phyloP scores from a whole-genome alignment of 2,329 filamentous ascomycete genomes.

The Penicillium sp. region DNA sequence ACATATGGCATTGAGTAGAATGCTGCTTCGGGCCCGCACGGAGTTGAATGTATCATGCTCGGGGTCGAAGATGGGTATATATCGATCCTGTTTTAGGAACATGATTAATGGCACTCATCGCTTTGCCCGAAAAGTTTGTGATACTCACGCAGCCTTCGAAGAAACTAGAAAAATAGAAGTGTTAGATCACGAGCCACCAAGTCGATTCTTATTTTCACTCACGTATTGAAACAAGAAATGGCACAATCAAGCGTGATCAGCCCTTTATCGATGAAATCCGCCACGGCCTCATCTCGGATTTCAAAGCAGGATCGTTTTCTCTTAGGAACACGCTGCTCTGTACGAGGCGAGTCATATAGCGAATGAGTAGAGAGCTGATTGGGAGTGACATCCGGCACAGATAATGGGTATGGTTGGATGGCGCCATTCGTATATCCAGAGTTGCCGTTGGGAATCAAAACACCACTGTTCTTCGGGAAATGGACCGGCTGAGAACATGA shows the following conservation, averaged over 20 bases:
- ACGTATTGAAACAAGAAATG: constrained; percentile 37
- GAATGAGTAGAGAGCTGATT: constrained; percentile 10
- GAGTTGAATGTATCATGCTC: constrained; percentile 50
- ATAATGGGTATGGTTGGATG: constrained; percentile 4
- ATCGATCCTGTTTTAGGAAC: constrained; percentile 41
- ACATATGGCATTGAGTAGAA: constrained; percentile 56
- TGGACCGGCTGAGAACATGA: constrained; percentile 7
- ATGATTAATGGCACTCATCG: background rate
- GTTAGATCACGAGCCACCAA: background rate
- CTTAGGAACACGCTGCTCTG: constrained; percentile 21
- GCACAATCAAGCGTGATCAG: constrained; percentile 39
- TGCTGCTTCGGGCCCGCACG: constrained; percentile 50
- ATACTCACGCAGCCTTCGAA: constrained; percentile 40
- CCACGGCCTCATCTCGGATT: constrained; percentile 35
- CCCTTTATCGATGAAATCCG: constrained; percentile 39
- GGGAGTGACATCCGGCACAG: constrained; percentile 15
- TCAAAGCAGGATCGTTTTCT: constrained; percentile 38
- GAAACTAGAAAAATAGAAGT: constrained; percentile 27
- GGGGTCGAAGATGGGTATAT: constrained; percentile 54
- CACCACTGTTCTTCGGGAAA: background rate
- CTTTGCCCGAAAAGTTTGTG: background rate
- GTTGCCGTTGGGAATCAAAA: background rate
- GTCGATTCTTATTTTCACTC: background rate
- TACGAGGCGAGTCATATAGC: constrained; percentile 2
- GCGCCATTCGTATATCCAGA: background rate